Evolutionary conservation across 2,329 filamentous ascomycete species (phyloP), one percentile per base, ranked within the genome.

Genomic region (Pseudogymnoascus sp.): DNA sequence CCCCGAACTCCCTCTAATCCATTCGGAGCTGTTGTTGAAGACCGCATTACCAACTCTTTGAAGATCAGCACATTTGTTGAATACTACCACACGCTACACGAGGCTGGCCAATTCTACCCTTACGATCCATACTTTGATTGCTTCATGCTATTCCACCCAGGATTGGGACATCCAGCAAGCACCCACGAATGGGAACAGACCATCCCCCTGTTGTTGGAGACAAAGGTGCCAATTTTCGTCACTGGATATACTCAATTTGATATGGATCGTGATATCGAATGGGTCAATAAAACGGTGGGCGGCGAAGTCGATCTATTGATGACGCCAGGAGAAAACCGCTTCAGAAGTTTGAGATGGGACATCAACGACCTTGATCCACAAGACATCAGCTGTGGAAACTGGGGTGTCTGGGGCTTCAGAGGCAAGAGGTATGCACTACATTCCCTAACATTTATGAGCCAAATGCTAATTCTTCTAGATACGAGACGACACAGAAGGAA

Each of bases 111-210:
- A 71, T 99, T 97, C 77, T 85, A 89, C 62, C 94, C 95, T 0
- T 97, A 95, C 72, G 94, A 99, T 72, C 94, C 94, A 0, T 99
- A 99, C 77, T 96, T 99, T 74, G 94, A 99, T 78, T 94, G 90
- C 74, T 96, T 99, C 71, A 86, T 99, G 70, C 82, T 97, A 59
- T 99, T 97, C 80, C 95, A 99, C 71, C 95, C 95, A 0, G 95
- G 95, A 7, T 82, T 99, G 15, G 95, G 94, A 11, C 94, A 99
- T 73, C 92, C 95, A 0, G 91, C 92, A 12, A 93, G 88, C 70
- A 90, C 89, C 59, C 90, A 96, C 69, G 94, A 99, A 74, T 99
- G 95, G 94, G 83, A 88, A 62, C 87, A 93, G 68, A 97, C 94
- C 0, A 76, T 99, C 6, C 94, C 94, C 2, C 81, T 91, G 69